Percentiles rank a stretch among this genome's conserved stretches.
Conservation (phyloP, 768 basidiomycete species). For the Lyophyllum atratum region DNA sequence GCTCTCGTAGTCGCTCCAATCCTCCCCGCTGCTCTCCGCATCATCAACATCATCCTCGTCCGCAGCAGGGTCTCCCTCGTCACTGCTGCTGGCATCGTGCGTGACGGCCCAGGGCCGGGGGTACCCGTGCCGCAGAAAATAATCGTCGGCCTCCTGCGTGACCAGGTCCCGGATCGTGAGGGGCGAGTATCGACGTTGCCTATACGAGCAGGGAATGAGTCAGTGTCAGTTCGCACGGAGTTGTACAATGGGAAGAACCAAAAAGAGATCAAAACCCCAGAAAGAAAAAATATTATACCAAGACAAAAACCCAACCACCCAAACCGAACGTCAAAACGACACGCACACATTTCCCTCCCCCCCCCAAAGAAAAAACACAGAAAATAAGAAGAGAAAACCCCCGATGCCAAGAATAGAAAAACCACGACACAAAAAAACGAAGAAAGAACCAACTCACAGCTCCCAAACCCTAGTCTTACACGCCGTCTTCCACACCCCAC, state of each 20-base stretch:
- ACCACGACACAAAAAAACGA: neutral
- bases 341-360: too few relatives aligned
- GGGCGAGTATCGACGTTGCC: constrained; percentile 20
- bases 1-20: constrained; percentile 26
- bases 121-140: constrained; percentile 17
- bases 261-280: neutral
- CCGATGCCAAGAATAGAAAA: neutral
- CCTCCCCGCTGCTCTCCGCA: constrained; percentile 11
- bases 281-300: too few relatives aligned
- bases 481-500: constrained; percentile 21
- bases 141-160: constrained; percentile 24
- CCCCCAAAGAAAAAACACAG: neutral
- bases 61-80: neutral
- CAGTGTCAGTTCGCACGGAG: too few relatives aligned
- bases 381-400: neutral
- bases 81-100: too few relatives aligned
- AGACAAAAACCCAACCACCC: too few relatives aligned
- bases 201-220: neutral
- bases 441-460: constrained; percentile 17
- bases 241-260: too few relatives aligned
- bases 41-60: neutral
- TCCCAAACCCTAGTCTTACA: constrained; percentile 20
- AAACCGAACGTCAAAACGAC: too few relatives aligned
- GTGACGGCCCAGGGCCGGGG: constrained; percentile 9
- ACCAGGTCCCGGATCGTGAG: constrained; percentile 23